Evolutionary conservation across 352 stramenopile genomes (phyloP).

Genomic region (Phytophthora uliginosa): DNA sequence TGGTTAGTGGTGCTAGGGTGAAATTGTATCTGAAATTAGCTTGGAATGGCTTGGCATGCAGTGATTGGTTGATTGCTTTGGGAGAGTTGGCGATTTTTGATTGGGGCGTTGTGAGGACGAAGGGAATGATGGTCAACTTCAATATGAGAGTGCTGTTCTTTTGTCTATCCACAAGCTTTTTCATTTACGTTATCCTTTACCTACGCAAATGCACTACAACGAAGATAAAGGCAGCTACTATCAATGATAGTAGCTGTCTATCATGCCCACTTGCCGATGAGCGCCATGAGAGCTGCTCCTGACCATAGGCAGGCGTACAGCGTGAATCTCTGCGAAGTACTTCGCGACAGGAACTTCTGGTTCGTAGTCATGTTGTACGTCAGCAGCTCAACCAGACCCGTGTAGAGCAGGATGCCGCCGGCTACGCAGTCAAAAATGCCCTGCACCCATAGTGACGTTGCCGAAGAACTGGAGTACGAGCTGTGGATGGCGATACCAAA

Average conservation of each 20-base stretch:
- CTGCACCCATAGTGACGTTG: constrained; percentile 63
- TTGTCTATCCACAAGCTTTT: neutral
- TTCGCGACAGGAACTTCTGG: constrained; percentile 55
- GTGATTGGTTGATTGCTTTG: constrained; percentile 24
- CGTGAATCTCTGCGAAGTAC: constrained; percentile 39
- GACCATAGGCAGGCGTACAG: constrained; percentile 61
- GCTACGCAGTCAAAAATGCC: constrained; percentile 73
- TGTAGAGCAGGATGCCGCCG: constrained; percentile 78
- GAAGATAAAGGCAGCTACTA: neutral
- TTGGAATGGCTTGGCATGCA: constrained; percentile 23
- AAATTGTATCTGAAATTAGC: constrained; percentile 19
- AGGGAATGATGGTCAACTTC: constrained; percentile 30
- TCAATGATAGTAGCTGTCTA: no score
- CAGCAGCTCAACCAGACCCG: constrained; percentile 69
- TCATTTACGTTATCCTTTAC: neutral
- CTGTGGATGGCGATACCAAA: constrained; percentile 68
- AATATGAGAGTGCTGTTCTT: neutral
- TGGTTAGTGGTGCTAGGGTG: neutral
- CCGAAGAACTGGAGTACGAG: constrained; percentile 60
- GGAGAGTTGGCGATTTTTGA: constrained; percentile 21
- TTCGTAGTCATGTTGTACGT: constrained; percentile 82
- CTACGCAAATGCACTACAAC: neutral
- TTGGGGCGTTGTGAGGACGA: constrained; percentile 25
- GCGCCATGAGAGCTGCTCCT: constrained; percentile 61
- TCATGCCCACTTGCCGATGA: constrained; percentile 81